phyloP scores from a whole-genome alignment of 2,329 filamentous ascomycete species.

The Iodosphaeria phyllophila region DNA sequence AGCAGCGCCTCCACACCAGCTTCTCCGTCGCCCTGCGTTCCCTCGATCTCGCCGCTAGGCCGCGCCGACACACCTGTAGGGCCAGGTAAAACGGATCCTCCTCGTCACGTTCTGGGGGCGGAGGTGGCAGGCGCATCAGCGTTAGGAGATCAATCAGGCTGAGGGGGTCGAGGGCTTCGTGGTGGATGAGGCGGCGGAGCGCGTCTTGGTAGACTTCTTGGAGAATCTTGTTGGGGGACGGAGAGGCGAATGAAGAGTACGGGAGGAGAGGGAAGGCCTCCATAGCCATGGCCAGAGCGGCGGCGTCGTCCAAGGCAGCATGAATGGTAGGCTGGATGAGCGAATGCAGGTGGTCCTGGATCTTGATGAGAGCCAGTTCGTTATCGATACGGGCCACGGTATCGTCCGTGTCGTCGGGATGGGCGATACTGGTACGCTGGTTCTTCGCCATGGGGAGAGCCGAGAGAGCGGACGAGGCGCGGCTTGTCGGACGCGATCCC shows the following conservation, averaged over 20 bases:
- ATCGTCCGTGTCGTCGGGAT: no score
- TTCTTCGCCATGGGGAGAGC: no score
- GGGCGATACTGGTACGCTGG: no score
- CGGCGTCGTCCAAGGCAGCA: constrained; percentile 60
- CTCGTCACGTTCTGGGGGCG: constrained; percentile 34
- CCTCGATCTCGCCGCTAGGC: constrained; percentile 30
- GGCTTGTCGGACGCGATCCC: constrained; percentile 12
- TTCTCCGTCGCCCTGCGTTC: constrained; percentile 38
- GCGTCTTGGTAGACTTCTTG: constrained; percentile 51
- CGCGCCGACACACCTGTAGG: constrained; percentile 39
- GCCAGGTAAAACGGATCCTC: constrained; percentile 58
- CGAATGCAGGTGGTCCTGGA: constrained; percentile 63
- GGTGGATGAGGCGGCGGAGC: constrained; percentile 49
- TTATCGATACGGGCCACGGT: constrained; percentile 35
- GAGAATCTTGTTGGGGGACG: constrained; percentile 51
- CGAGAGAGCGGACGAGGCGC: constrained; percentile 9
- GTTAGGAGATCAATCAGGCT: constrained; percentile 62
- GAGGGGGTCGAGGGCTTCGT: constrained; percentile 49
- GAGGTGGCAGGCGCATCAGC: constrained; percentile 33
- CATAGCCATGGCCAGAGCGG: constrained; percentile 59
- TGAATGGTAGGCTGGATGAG: constrained; percentile 49
- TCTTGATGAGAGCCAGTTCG: constrained; percentile 47
- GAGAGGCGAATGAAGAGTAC: no score
- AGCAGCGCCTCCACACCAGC: constrained; percentile 74
- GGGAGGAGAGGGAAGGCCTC: constrained; percentile 41